phyloP scores from a whole-genome alignment of 1,284 basidiomycete species.

The Rhizoctonia solani region DNA sequence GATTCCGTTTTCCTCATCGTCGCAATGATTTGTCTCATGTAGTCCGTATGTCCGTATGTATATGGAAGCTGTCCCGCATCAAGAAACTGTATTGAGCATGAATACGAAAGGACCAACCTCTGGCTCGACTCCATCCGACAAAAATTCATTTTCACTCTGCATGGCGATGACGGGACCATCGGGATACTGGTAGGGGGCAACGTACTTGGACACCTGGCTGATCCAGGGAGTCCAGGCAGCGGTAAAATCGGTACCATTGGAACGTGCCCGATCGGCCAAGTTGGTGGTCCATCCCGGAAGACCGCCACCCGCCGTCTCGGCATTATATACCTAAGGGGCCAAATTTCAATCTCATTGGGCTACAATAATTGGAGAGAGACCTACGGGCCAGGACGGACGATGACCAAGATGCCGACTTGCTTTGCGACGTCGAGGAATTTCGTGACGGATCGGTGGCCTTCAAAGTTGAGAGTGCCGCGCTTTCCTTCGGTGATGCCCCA shows the following conservation, averaged over 20 bases:
- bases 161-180: constrained; percentile 22
- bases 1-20: constrained; percentile 25
- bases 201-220: constrained; percentile 12
- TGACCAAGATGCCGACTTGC: constrained; percentile 30
- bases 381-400: constrained; percentile 40
- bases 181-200: constrained; percentile 43
- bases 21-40: constrained; percentile 23
- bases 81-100: neutral
- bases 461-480: constrained; percentile 24
- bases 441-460: constrained; percentile 20
- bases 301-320: constrained; percentile 28
- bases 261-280: neutral
- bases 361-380: neutral
- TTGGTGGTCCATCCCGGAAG: constrained; percentile 34
- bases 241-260: constrained; percentile 29
- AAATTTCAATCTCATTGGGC: neutral
- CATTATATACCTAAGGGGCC: constrained; percentile 26
- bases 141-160: constrained; percentile 26
- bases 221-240: constrained; percentile 33
- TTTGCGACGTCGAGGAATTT: constrained; percentile 32
- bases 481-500: constrained; percentile 33
- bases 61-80: neutral
- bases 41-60: constrained; percentile 9
- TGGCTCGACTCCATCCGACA: neutral
- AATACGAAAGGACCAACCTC: neutral